Base-by-base conservation (phyloP, 139 green algal species). In the Chlorokybus atmophyticus region DNA sequence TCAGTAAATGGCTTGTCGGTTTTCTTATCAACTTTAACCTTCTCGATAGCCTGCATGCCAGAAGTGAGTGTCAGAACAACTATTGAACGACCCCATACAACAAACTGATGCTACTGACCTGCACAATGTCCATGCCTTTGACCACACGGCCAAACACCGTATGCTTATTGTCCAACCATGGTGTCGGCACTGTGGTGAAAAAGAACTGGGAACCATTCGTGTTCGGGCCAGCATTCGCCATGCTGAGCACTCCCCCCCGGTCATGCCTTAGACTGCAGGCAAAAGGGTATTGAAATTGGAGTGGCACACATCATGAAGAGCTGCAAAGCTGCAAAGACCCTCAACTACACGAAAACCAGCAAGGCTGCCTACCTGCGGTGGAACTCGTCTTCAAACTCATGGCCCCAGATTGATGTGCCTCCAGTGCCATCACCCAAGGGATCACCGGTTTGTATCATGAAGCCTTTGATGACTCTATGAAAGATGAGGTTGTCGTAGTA, bases 351-450 rank as follows among this genome's bases (percentile, higher is more conserved):
- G n/a, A n/a, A n/a, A n/a, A n/a, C n/a, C n/a, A n/a, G n/a, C n/a
- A n/a, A n/a, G n/a, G n/a, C n/a, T 1, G 17, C 57, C 24, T 29
- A 67, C 61, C 52, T 68, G 25, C 82, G 73, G 62, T 81, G 61
- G 71, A 97, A 93, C 66, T 99, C 92, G 66, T 99, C 92, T 58
- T 88, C 82, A 75, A 99, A 99, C 59, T 97, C 87, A 2, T 71
- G 77, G 3, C 92, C 92, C 92, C 92, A 99, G 30, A 98, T 95
- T 52, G 79, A 93, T 66, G 87, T 75, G 21, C 92, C 92, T 2
- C 92, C 92, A 1, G 92, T 98, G 35, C 92, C 92, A 57, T 98
- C 87, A 19, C 90, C 87, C 4, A 82, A 52, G 1, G 75, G 70
- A 55, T 79, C 76, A 4, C 74, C 88, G 2, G 83, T 93, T 62